Conservation (phyloP, 768 basidiomycete species). For the Exidia glandulosa region DNA sequence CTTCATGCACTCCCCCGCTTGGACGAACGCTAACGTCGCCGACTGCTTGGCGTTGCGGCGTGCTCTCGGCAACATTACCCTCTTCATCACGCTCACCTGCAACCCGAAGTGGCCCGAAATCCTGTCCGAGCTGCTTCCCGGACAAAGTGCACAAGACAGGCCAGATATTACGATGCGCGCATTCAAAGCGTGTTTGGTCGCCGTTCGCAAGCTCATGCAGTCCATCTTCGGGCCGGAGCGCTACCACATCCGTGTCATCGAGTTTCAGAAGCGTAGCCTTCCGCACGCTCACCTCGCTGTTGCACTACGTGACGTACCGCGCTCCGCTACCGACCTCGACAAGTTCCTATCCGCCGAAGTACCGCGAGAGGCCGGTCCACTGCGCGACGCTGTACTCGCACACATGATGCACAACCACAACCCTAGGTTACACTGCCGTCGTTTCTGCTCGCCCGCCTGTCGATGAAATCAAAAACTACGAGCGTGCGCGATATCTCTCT, state of each 20-base stretch:
- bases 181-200: neutral
- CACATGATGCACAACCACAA: neutral
- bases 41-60: slow-evolving; percentile 5
- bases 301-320: neutral
- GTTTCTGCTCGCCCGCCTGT: slow-evolving; percentile 1
- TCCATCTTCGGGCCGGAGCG: neutral
- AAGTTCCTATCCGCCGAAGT: neutral
- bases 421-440: neutral
- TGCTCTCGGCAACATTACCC: neutral
- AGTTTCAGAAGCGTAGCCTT: slow-evolving; percentile 10
- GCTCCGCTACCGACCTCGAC: neutral
- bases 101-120: slow-evolving; percentile 11
- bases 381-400: neutral
- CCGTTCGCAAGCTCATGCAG: neutral
- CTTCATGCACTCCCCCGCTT: slow-evolving; percentile 1
- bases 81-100: slow-evolving; percentile 7
- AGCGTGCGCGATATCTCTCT: slow-evolving; percentile 23
- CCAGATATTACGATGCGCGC: neutral
- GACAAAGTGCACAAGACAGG: slow-evolving; percentile 4
- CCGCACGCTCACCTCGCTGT: slow-evolving; percentile 8
- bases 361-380: neutral
- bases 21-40: neutral
- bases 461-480: slow-evolving; percentile 27
- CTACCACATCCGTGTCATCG: slow-evolving; percentile 5
- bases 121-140: neutral